Base-by-base conservation (phyloP, 129 eudicot species). In the Mikania micrantha region DNA sequence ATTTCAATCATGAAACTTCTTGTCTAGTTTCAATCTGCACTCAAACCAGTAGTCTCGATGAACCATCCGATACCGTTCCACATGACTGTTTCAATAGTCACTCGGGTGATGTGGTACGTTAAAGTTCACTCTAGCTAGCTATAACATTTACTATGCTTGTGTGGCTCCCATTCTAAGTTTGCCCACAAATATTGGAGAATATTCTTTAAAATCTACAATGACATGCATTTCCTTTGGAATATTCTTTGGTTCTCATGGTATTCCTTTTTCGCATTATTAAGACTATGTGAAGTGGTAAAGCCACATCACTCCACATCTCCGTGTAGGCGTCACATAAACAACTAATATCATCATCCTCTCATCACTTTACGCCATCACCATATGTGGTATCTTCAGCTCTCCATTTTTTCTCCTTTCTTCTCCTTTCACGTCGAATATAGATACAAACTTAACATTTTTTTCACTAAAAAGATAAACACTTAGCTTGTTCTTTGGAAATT, bases 81-180 rank as follows among this genome's bases (percentile, higher is more conserved):
- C 48, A 29, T 3, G 67, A 20, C 21, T 40, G 40, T 63, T 73
- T 62, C 15, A 50, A 44, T 36, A 39, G 59, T n/a, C 60, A 65
- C 67, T 42, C 8, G 61, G 61, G 63, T 54, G 28, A 22, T 71
- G 69, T 8, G 67, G 34, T 39, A 53, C 34, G 56, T 10, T 36
- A 74, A 74, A 64, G 72, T 56, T 20, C 59, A 74, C 78, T 38
- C 54, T 40, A n/a, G n/a, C n/a, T n/a, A n/a, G n/a, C n/a, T n/a
- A 54, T 38, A 4, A 32, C 24, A 31, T 60, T 60, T 71, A 11
- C 49, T 20, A 41, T 57, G 22, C 52, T 73, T 56, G 22, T 52
- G 65, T 52, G 61, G 61, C 20, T 11, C 32, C 31, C 32, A 52
- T 52, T 9, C 32, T 52, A 21, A 3, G 32, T 16, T 24, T 10